Percentiles rank a stretch among this genome's conserved stretches.
Conservation (phyloP, 148 eudicot species). For the Chenopodium suecicum region DNA sequence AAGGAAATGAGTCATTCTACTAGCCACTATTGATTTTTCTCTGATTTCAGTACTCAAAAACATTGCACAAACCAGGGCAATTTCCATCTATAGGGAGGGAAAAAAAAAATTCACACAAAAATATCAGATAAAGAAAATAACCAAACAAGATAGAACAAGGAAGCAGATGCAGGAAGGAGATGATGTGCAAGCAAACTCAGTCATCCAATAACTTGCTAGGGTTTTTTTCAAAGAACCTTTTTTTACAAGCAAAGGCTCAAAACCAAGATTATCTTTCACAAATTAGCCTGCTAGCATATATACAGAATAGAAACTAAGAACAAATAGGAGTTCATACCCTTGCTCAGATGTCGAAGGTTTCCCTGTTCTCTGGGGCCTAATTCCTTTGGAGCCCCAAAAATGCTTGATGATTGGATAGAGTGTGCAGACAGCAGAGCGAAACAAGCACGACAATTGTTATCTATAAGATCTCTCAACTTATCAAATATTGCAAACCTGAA, state of each 20-base stretch:
- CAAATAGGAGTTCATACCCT: conserved; percentile 40
- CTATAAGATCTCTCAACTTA: no score
- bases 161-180: no score
- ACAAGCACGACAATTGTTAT: no score
- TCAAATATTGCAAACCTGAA: no score
- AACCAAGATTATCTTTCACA: background rate
- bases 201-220: no score
- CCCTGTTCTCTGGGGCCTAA: conserved; percentile 52
- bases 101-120: background rate
- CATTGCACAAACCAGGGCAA: no score
- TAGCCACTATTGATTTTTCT: conserved; percentile 34
- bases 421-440: no score
- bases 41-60: background rate
- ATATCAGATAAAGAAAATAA: background rate
- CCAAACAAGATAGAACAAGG: background rate
- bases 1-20: conserved; percentile 16
- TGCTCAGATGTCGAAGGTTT: conserved; percentile 41
- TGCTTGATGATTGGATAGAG: no score
- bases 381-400: conserved; percentile 43
- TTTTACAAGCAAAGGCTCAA: no score
- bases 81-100: background rate
- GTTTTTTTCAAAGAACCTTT: no score
- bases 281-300: background rate
- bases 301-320: background rate
- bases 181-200: no score